phyloP scores from a whole-genome alignment of 108 stramenopile genomes.

The Craspedostauros australis region DNA sequence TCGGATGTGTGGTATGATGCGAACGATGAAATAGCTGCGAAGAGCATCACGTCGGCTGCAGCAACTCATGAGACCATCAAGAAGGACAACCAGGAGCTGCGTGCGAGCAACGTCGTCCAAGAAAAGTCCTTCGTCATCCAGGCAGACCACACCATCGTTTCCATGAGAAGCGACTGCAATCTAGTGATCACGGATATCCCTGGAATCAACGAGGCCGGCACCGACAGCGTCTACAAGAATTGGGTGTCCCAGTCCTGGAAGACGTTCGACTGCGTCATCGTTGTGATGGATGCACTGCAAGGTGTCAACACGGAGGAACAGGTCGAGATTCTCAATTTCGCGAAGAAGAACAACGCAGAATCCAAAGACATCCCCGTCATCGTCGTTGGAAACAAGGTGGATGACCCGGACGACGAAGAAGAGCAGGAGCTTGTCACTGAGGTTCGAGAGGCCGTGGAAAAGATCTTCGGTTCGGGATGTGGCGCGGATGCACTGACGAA shows the following conservation, averaged over 20 bases:
- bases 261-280: slow-evolving; percentile 22
- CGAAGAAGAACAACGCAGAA: slow-evolving; percentile 2
- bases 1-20: too few species aligned
- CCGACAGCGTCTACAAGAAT: slow-evolving; percentile 11
- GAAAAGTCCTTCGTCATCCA: slow-evolving; percentile 32
- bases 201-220: slow-evolving; percentile 31
- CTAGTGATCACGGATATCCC: slow-evolving; percentile 32
- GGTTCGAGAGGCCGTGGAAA: slow-evolving; percentile 3
- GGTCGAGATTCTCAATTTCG: slow-evolving; percentile 17
- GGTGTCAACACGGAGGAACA: slow-evolving; percentile 36
- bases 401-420: slow-evolving; percentile 27
- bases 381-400: slow-evolving; percentile 33
- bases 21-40: background rate
- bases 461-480: slow-evolving; percentile 18
- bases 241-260: slow-evolving; percentile 25
- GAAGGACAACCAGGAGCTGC: slow-evolving; percentile 23
- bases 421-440: slow-evolving; percentile 13
- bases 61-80: slow-evolving; percentile 14
- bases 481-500: background rate
- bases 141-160: slow-evolving; percentile 11
- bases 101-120: slow-evolving; percentile 10
- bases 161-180: slow-evolving; percentile 20
- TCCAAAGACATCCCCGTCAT: slow-evolving; percentile 23
- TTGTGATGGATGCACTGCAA: slow-evolving; percentile 23
- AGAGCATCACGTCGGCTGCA: slow-evolving; percentile 7